Percentiles rank a stretch among this genome's conserved stretches.
Conservation (phyloP, 2,329 filamentous ascomycete genomes). For the Hypoxylon sp. region DNA sequence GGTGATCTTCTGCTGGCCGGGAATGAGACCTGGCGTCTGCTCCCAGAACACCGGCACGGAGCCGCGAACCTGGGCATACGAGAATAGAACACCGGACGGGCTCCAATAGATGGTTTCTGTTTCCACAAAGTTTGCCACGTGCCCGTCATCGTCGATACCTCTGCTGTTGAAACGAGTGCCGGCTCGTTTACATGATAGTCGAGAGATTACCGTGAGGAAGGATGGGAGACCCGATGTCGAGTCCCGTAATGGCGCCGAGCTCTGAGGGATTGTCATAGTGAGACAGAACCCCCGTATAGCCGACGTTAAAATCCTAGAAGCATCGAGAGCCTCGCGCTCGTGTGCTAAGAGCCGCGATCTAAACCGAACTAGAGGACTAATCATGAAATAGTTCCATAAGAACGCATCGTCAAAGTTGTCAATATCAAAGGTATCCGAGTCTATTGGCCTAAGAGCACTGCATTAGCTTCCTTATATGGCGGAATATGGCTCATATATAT, state of each 20-base stretch:
- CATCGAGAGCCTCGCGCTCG: slow-evolving; percentile 82
- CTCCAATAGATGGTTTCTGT: slow-evolving; percentile 93
- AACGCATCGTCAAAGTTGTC: slow-evolving; percentile 93
- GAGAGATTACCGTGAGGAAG: slow-evolving; percentile 86
- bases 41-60: slow-evolving; percentile 98
- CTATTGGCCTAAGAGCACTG: slow-evolving; percentile 66
- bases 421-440: slow-evolving; percentile 82
- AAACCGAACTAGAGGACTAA: slow-evolving; percentile 89
- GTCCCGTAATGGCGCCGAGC: slow-evolving; percentile 72
- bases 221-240: slow-evolving; percentile 77
- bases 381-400: slow-evolving; percentile 99
- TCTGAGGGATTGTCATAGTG: slow-evolving; percentile 84
- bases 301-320: slow-evolving; percentile 86
- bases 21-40: slow-evolving; percentile 84
- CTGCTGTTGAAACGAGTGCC: slow-evolving; percentile 97
- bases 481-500: neutral
- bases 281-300: slow-evolving; percentile 93
- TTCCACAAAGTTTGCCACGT: slow-evolving; percentile 99
- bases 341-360: slow-evolving; percentile 78
- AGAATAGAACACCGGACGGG: slow-evolving; percentile 80
- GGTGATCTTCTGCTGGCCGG: slow-evolving; percentile 92
- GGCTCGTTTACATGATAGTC: slow-evolving; percentile 87
- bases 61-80: slow-evolving; percentile 90
- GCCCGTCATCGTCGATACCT: slow-evolving; percentile 95
- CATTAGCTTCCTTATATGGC: slow-evolving; percentile 24